phyloP scores from a whole-genome alignment of 1,284 basidiomycete species.

The Volvariella surrecta region DNA sequence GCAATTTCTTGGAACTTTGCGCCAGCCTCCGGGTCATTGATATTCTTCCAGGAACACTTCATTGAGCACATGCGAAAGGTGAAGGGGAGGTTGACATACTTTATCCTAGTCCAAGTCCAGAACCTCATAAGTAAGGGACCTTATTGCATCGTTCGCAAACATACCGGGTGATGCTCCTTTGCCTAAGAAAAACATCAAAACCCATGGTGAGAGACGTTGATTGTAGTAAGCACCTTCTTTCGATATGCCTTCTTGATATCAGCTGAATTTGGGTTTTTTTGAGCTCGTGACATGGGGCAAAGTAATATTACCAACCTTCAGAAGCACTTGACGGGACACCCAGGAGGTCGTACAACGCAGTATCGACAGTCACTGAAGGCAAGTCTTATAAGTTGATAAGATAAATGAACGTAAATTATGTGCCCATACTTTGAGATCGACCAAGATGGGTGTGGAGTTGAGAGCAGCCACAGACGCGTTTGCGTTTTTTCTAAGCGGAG shows the following conservation, averaged over 20 bases:
- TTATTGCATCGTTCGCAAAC: slow-evolving; percentile 21
- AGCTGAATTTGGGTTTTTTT: slow-evolving; percentile 29
- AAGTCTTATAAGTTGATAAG: slow-evolving; percentile 5
- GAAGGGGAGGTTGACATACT: background rate
- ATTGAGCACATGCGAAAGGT: background rate
- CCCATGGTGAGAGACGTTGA: slow-evolving; percentile 10
- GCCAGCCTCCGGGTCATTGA: slow-evolving; percentile 69
- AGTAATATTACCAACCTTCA: slow-evolving; percentile 40
- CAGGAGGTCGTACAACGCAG: slow-evolving; percentile 73
- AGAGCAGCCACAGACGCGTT: slow-evolving; percentile 11
- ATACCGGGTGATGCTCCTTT: slow-evolving; percentile 83
- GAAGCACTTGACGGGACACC: slow-evolving; percentile 62
- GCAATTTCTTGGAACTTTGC: slow-evolving; percentile 85
- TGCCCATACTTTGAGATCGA: background rate
- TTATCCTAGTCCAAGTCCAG: slow-evolving; percentile 15
- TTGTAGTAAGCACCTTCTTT: slow-evolving; percentile 54
- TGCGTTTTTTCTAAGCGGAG: slow-evolving; percentile 21
- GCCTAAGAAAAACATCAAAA: slow-evolving; percentile 46
- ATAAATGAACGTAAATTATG: background rate
- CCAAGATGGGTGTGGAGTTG: background rate
- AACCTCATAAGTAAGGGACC: slow-evolving; percentile 1
- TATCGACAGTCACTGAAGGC: slow-evolving; percentile 60
- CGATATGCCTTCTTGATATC: slow-evolving; percentile 93
- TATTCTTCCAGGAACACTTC: slow-evolving; percentile 44
- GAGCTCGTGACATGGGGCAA: slow-evolving; percentile 5